Percentiles rank a stretch among this genome's conserved stretches.
These are phyloP conservation scores for Yamadazyma nakazawae DNA, from an alignment of 805 yeast species.

Conservation along the genomic window DNA sequence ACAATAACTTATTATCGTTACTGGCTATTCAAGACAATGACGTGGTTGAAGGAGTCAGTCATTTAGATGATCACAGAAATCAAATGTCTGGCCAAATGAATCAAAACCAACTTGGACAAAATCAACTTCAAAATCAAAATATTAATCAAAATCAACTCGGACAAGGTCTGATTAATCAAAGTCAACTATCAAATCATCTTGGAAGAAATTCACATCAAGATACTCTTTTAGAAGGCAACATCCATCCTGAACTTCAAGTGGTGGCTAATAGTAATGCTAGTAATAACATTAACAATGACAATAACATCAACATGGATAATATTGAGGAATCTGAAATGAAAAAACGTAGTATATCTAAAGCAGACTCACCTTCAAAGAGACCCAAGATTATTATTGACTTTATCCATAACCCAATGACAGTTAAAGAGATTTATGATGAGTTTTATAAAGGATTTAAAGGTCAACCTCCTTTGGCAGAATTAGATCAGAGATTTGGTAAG, in stretches of 20 bases:
- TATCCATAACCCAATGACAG: conserved; percentile 44
- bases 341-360: not conserved
- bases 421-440: conserved; percentile 43
- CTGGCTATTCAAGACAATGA: conserved; percentile 13
- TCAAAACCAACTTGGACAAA: not conserved
- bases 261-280: not conserved
- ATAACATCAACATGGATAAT: conserved; percentile 11
- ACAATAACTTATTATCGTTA: conserved; percentile 24
- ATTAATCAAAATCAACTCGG: not conserved
- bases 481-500: conserved; percentile 43
- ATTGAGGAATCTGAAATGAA: not conserved
- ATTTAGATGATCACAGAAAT: conserved; percentile 2
- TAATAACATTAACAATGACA: not conserved
- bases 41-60: conserved; percentile 1
- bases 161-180: not conserved
- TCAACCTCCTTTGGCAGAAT: conserved; percentile 39
- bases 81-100: not conserved
- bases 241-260: conserved; percentile 40
- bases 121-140: not conserved
- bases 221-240: conserved; percentile 24
- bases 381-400: conserved; percentile 39
- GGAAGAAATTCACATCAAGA: not conserved
- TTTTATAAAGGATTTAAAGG: conserved; percentile 44
- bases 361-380: conserved; percentile 18
- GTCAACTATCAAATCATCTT: not conserved